Base-by-base conservation (phyloP, 441 rosid genomes). In the Erysimum cheiri region DNA sequence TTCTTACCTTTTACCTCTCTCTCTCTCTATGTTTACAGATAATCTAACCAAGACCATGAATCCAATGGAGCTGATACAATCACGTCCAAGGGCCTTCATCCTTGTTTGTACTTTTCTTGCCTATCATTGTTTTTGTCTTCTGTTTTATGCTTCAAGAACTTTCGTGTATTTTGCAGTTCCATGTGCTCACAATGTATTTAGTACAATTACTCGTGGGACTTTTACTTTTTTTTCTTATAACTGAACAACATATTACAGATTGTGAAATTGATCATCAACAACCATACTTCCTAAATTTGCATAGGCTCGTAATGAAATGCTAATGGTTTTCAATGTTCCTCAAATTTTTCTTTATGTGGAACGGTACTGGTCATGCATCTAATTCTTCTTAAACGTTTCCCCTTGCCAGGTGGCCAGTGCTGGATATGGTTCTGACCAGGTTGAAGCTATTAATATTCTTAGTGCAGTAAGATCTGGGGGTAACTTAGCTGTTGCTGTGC, bases 31-130 rank as follows among this genome's bases (percentile, higher is more conserved):
- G 70, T 72, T 62, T 82, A 72, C 82, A 87, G 98, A 83, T 77
- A 46, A 76, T 54, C 71, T 72, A 60, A 77, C 85, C 36, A 81
- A 71, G 71, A 57, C 77, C 68, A 66, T 87, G 71, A 86, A 84
- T 73, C 79, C 82, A 73, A 9, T 69, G 26, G 73, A 56, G 37
- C 80, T 84, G 71, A 47, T 78, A 57, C 83, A 80, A 43, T 83
- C 88, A 62, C 77, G 72, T 79, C 81, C 90, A 19, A 82, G 82
- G 85, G 85, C 96, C 76, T 66, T 90, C 85, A 81, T 95, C 80
- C 94, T 95, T 86, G 99, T 95, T 85, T 92, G 99, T 92, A 90
- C 90, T 87, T 88, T 82, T 79, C 93, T 85, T 73, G 48, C 78
- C 83, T 74, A 15, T 40, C 70, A 59, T 71, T 65, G 54, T 54